phyloP scores from a whole-genome alignment of 208 protist species.

The Acanthamoeba quina region DNA sequence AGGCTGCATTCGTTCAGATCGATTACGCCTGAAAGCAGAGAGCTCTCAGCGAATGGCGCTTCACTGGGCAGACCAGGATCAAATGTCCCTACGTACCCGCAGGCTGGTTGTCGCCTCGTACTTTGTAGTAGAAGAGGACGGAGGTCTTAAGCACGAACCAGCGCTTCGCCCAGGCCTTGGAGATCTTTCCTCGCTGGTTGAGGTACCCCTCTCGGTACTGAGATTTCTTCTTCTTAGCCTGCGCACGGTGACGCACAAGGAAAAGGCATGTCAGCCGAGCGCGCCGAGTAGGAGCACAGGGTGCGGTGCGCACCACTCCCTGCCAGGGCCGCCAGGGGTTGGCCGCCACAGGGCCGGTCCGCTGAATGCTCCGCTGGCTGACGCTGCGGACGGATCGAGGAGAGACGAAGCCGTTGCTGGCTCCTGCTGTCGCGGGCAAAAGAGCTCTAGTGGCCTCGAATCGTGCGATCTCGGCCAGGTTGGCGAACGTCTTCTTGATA shows the following conservation, averaged over 20 bases:
- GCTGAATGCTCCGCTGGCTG: neutral
- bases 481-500: constrained; percentile 68
- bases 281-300: too few species aligned
- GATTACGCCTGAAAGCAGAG: constrained; percentile 20
- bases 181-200: constrained; percentile 47
- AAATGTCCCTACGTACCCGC: neutral
- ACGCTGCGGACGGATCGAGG: neutral
- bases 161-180: constrained; percentile 63
- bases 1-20: constrained; percentile 44
- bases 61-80: neutral
- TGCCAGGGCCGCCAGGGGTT: constrained; percentile 51
- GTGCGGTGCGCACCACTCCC: constrained; percentile 18
- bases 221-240: constrained; percentile 64
- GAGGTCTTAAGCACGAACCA: constrained; percentile 69
- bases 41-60: neutral
- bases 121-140: constrained; percentile 59
- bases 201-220: constrained; percentile 69
- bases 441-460: neutral
- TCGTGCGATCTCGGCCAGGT: neutral
- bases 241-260: neutral
- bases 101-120: constrained; percentile 42
- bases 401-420: neutral
- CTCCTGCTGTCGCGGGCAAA: neutral
- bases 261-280: neutral
- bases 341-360: neutral